Conservation (phyloP, 2,329 filamentous ascomycete species). For the Microcera coccophila region DNA sequence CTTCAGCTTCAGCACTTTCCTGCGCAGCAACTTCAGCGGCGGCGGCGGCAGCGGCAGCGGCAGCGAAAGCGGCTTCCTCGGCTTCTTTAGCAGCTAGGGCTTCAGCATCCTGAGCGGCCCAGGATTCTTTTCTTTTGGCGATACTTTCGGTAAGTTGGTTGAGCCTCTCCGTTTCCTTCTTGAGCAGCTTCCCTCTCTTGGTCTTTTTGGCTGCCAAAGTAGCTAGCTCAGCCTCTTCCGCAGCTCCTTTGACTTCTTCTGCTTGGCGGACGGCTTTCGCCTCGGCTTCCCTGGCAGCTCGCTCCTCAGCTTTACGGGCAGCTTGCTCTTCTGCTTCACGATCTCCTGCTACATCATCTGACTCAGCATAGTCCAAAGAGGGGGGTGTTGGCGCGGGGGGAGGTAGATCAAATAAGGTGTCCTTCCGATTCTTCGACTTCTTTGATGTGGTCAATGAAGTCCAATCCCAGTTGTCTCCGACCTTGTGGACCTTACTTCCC, state of each 20-base stretch:
- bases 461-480: slow-evolving; percentile 46
- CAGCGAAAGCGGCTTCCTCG: slow-evolving; percentile 13
- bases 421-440: slow-evolving; percentile 40
- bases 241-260: slow-evolving; percentile 20
- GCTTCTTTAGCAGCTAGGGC: slow-evolving; percentile 13
- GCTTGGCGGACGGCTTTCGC: slow-evolving; percentile 21
- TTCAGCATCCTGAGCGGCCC: slow-evolving; percentile 27
- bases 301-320: slow-evolving; percentile 14
- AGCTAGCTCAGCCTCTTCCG: slow-evolving; percentile 33
- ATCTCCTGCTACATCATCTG: slow-evolving; percentile 32
- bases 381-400: slow-evolving; percentile 49
- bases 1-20: slow-evolving; percentile 15
- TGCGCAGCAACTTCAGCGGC: slow-evolving; percentile 18
- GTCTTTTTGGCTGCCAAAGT: slow-evolving; percentile 40
- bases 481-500: slow-evolving; percentile 39
- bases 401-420: slow-evolving; percentile 40
- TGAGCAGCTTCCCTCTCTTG: slow-evolving; percentile 21
- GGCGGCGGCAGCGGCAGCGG: slow-evolving; percentile 14
- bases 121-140: slow-evolving; percentile 22
- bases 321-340: slow-evolving; percentile 15
- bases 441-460: slow-evolving; percentile 40
- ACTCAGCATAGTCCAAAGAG: slow-evolving; percentile 43
- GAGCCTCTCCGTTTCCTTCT: slow-evolving; percentile 20
- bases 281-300: slow-evolving; percentile 16
- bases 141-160: slow-evolving; percentile 19